phyloP scores from a whole-genome alignment of 495 filamentous ascomycete genomes.

The Xylaria scruposa region DNA sequence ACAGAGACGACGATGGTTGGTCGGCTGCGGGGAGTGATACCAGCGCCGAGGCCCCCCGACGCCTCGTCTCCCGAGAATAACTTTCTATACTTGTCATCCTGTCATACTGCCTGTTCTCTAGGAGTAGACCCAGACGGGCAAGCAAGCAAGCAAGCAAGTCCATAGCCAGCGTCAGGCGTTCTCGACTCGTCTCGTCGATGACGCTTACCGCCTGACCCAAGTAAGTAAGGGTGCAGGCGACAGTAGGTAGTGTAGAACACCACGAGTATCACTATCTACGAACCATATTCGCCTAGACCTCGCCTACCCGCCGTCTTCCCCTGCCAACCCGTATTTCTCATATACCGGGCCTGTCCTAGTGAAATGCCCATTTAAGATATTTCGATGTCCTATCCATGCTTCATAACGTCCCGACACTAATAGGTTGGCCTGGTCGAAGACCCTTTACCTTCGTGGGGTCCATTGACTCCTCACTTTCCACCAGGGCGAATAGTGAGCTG shows the following conservation, averaged over 20 bases:
- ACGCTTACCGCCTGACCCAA: conserved; percentile 8
- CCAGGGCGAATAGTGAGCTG: not conserved
- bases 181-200: conserved; percentile 7
- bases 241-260: conserved; percentile 19
- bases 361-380: conserved; percentile 12
- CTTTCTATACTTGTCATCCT: not conserved
- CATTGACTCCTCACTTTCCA: conserved; percentile 6
- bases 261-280: conserved; percentile 27
- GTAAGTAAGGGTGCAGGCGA: conserved; percentile 17
- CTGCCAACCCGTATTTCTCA: conserved; percentile 10
- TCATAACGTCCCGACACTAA: not conserved
- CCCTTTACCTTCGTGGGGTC: conserved; percentile 18
- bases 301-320: not conserved
- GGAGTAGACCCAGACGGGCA: not conserved
- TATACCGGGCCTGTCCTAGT: conserved; percentile 2
- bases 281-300: conserved; percentile 3
- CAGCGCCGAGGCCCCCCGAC: not conserved
- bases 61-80: not conserved
- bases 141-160: not conserved
- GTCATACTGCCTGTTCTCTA: not conserved
- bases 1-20: conserved; percentile 7
- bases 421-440: conserved; percentile 15
- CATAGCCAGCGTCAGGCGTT: not conserved
- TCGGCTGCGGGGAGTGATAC: not conserved
- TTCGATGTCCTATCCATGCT: not conserved